Base-by-base conservation (phyloP, 768 basidiomycete genomes). In the Lanmaoa pseudosensibilis region DNA sequence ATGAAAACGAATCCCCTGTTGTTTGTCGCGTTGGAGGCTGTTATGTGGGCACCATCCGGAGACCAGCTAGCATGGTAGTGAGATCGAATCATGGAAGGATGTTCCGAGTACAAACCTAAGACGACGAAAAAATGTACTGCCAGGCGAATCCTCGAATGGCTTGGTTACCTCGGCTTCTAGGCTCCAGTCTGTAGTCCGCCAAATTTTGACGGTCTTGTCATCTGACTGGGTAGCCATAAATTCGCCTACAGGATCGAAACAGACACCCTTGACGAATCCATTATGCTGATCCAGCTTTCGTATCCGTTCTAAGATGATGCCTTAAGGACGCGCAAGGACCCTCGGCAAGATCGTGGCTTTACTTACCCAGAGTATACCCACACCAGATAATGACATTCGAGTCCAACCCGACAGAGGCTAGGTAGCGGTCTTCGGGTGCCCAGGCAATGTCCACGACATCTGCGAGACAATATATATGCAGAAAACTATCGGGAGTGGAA, bases 191-290 rank as follows among this genome's bases (percentile, higher is more conserved):
- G 84, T 86, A 0, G 96, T 96, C 61, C 88, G 83, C 97, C 97
- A 99, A 37, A 99, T 90, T 69, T 96, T 97, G 59, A 98, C 93
- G 5, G 93, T 88, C 69, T 91, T 85, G 73, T 99, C 97, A 73
- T 98, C 96, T 25, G 94, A 95, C 74, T 96, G 86, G 40, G 96
- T 98, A n/a, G 97, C 96, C 58, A 99, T 84, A 68, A 88, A 98
- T 73, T 98, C 91, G 45, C 97, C 97, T 3, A 95, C 96, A 4
- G 97, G 97, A 74, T 99, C 97, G 87, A 96, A 99, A 68, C 93
- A 95, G 48, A 99, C 92, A 56, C 97, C 97, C 74, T 99, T 98
- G 65, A 99, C 95, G 71, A 98, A 98, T 3, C 94, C 96, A 65
- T 92, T 87, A 67, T 98, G 97, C 55, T 84, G 84, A 56, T 92